Evolutionary conservation across 352 stramenopile genomes (phyloP).

Genomic region (Phytophthora sojae): DNA sequence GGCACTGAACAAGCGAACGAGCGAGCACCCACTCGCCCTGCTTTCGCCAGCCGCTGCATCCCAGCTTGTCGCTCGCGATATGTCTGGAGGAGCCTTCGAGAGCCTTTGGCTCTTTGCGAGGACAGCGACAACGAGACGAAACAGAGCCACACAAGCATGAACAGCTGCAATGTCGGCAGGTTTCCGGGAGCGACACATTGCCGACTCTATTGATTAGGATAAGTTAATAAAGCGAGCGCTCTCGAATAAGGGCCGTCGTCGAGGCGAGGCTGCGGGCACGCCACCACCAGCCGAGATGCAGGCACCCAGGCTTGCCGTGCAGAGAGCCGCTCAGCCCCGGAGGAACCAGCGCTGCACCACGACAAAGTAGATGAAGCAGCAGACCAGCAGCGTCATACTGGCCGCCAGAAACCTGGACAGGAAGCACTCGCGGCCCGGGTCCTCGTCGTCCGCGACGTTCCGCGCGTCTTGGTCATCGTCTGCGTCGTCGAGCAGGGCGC

Average conservation of each 20-base stretch:
- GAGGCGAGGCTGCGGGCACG: conserved; percentile 10
- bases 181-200: conserved; percentile 23
- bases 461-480: conserved; percentile 19
- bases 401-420: conserved; percentile 57
- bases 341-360: conserved; percentile 31
- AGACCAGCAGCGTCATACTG: conserved; percentile 43
- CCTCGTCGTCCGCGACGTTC: conserved; percentile 10
- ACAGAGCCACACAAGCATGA: conserved; percentile 19
- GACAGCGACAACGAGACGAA: conserved; percentile 22
- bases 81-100: conserved; percentile 16
- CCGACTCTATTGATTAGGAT: conserved; percentile 20
- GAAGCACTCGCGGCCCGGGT: conserved; percentile 47
- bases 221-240: background rate
- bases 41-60: conserved; percentile 27
- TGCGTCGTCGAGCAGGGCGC: conserved; percentile 13
- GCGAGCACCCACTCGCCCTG: background rate
- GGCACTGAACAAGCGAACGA: conserved; percentile 25
- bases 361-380: conserved; percentile 60
- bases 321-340: conserved; percentile 9
- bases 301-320: conserved; percentile 1
- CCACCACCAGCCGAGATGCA: conserved; percentile 17
- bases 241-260: too few species aligned
- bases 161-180: conserved; percentile 32
- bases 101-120: conserved; percentile 5
- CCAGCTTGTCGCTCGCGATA: conserved; percentile 22